Evolutionary conservation across 495 filamentous ascomycete species (phyloP), one percentile per base, ranked within the genome.

Genomic region (Copromyces sp.): DNA sequence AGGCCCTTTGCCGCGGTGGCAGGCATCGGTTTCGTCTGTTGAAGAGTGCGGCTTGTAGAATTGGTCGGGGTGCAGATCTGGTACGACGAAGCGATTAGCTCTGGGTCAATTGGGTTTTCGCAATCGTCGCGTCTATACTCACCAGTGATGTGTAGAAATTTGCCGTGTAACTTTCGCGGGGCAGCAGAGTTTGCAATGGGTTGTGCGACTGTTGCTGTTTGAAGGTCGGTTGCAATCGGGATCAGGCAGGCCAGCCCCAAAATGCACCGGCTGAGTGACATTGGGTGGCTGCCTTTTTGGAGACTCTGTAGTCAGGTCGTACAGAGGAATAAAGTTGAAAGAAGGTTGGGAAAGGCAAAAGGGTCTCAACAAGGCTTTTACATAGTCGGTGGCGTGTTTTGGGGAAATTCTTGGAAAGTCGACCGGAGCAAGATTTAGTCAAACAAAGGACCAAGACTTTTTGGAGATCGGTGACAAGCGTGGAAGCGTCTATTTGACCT

Each of bases 141-240:
- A 97, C 95, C 95, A 80, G 95, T 97, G 69, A 99, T 93, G 81
- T 99, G 95, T 74, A 99, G 84, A 82, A 99, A 99, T 76, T 90
- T 88, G 75, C 95, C 95, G 73, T 90, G 87, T 79, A 94, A 82
- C 75, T 84, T 85, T 75, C 83, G 83, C 75, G 79, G 82, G 80
- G 77, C 75, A 73, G 70, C 35, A 44, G 39, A 72, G 41, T 29
- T 35, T 72, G 61, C 53, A 39, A 72, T 70, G 69, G 35, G 53
- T 12, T 37, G 37, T 29, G 68, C 61, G 39, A 24, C 44, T 40
- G 70, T 70, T 70, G 70, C 69, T 35, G 75, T 65, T 6, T 65
- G 53, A 2, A 59, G 20, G 47, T 53, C 1, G 45, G 45, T 53
- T 61, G 53, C 24, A 61, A 61, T 61, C 16, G 53, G 29, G 14